These are phyloP conservation scores for Akanthomyces uredinophilus DNA, from an alignment of 2,329 filamentous ascomycete species.

Conservation along the genomic window DNA sequence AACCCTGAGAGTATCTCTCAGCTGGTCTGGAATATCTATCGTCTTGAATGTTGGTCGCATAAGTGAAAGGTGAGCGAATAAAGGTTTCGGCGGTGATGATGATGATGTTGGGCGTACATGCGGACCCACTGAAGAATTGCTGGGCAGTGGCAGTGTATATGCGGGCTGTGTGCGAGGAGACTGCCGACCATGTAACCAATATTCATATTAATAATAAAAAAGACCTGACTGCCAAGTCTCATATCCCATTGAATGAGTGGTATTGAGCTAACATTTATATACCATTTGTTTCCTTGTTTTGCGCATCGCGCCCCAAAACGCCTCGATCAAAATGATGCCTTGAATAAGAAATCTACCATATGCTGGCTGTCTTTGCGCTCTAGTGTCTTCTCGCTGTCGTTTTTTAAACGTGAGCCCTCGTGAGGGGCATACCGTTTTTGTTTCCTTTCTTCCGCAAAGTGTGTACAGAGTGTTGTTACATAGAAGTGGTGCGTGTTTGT, in stretches of 20 bases:
- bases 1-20: neutral
- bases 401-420: neutral
- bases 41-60: neutral
- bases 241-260: slow-evolving; percentile 7
- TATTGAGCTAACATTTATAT: neutral
- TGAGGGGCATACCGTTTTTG: neutral
- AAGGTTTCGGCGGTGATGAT: neutral
- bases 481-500: neutral
- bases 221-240: neutral
- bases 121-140: slow-evolving; percentile 1
- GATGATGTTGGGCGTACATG: neutral
- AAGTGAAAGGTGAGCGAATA: neutral
- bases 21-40: neutral
- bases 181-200: neutral
- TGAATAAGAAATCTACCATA: neutral
- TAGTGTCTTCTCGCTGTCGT: neutral
- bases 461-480: slow-evolving; percentile 11
- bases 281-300: neutral
- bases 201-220: neutral
- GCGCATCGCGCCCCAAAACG: neutral
- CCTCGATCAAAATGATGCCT: slow-evolving; percentile 2
- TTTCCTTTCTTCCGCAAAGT: neutral
- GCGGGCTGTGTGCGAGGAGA: neutral
- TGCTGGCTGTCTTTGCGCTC: neutral
- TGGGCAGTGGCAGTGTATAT: slow-evolving; percentile 13